Evolutionary conservation across 805 yeast genomes (phyloP).

Genomic region (Starmerella geochares): DNA sequence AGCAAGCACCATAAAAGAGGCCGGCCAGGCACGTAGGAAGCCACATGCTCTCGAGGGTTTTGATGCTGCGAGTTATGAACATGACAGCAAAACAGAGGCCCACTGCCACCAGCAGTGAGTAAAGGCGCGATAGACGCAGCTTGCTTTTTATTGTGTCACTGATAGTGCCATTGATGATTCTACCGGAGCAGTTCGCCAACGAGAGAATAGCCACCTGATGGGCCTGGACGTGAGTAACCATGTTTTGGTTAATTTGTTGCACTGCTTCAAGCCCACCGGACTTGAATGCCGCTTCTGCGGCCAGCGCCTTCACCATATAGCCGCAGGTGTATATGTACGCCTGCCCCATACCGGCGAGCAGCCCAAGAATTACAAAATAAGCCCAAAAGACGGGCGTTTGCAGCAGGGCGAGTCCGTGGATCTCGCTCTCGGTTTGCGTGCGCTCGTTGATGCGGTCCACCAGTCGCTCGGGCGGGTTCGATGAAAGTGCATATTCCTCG

Average conservation of each 20-base stretch:
- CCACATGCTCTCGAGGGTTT: slow-evolving; percentile 34
- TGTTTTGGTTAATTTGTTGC: slow-evolving; percentile 9
- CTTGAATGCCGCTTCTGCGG: slow-evolving; percentile 29
- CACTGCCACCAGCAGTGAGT: slow-evolving; percentile 47
- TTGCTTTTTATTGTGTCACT: slow-evolving; percentile 51
- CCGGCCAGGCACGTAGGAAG: slow-evolving; percentile 51
- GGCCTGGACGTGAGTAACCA: slow-evolving; percentile 41
- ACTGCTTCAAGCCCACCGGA: slow-evolving; percentile 16
- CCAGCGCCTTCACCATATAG: slow-evolving; percentile 48
- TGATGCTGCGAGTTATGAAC: slow-evolving; percentile 27
- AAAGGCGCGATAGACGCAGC: slow-evolving; percentile 37
- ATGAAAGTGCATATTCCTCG: slow-evolving; percentile 15
- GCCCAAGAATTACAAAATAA: slow-evolving; percentile 42
- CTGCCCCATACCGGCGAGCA: slow-evolving; percentile 59
- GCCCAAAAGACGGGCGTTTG: slow-evolving; percentile 39
- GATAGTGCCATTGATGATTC: slow-evolving; percentile 51
- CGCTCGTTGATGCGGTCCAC: slow-evolving; percentile 21
- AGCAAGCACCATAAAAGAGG: slow-evolving; percentile 60
- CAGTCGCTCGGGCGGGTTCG: slow-evolving; percentile 11
- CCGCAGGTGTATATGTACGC: slow-evolving; percentile 70
- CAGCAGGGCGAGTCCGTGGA: slow-evolving; percentile 25
- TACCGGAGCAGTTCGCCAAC: slow-evolving; percentile 54
- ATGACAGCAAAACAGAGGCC: slow-evolving; percentile 43
- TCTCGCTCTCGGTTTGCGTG: slow-evolving; percentile 7
- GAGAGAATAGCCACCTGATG: slow-evolving; percentile 66